Evolutionary conservation across 2,329 filamentous ascomycete species (phyloP), one percentile per base, ranked within the genome.

Genomic region (Teratosphaeria zuluensis): DNA sequence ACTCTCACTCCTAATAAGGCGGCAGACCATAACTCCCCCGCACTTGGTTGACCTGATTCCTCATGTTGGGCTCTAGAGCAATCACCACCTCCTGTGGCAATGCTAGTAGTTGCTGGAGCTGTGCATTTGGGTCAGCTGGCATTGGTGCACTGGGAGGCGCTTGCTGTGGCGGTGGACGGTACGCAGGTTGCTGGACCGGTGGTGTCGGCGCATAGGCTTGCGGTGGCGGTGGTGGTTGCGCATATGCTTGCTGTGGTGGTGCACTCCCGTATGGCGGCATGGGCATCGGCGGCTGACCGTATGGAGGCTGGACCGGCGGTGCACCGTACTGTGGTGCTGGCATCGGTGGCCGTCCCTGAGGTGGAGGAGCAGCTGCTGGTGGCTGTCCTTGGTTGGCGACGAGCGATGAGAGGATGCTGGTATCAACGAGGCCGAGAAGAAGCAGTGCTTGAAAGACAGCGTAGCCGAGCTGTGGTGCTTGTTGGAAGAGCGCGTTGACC

Each of bases 381-480:
- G 70, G 70, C 9, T 70, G 68, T 19, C 68, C 68, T 51, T 70
- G 70, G 14, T 66, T 58, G 52, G 65, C 65, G 56, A 96, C 81
- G 32, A 97, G 89, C 4, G 88, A 86, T 62, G 87, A 83, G 57
- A 97, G 85, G 2, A 91, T 86, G 66, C 86, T 86, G 14, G 90
- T 88, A 59, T 94, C 92, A 58, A 97, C 90, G 9, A 97, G 84
- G 53, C 91, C 90, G 84, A 97, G 94, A 42, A 96, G 84, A 1
- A 97, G 83, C 9, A 97, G 82, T 28, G 92, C 89, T 75, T 97
- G 92, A 76, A 97, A 97, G 64, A 97, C 88, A 59, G 94, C 94
- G 69, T 95, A 97, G 4, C 90, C 85, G 52, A 99, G 84, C 75
- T 99, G 94, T 0, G 94, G 94, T 1, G 92, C 91, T 76, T 92